These are phyloP conservation scores for Alternaria infectoria DNA, from an alignment of 2,329 filamentous ascomycete genomes.

Conservation along the genomic window DNA sequence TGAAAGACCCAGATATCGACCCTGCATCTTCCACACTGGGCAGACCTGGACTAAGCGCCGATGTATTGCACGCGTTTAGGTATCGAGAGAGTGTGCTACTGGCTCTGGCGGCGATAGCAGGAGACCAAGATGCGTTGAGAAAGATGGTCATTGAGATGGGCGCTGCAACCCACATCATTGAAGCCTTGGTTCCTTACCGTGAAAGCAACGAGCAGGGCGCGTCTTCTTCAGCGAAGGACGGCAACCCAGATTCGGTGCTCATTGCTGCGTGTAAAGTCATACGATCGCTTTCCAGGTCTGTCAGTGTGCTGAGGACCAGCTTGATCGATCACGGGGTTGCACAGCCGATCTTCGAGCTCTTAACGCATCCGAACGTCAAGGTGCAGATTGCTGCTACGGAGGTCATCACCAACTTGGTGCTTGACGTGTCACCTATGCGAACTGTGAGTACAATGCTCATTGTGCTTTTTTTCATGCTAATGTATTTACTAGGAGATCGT, in stretches of 20 bases:
- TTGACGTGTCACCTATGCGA: constrained; percentile 90
- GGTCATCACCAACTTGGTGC: constrained; percentile 81
- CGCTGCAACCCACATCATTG: constrained; percentile 80
- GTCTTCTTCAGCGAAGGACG: constrained; percentile 59
- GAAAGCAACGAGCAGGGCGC: constrained; percentile 42
- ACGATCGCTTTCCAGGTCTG: constrained; percentile 81
- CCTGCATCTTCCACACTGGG: constrained; percentile 43
- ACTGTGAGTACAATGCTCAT: constrained; percentile 64
- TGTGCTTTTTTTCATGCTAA: constrained; percentile 12
- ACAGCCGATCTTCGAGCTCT: constrained; percentile 74
- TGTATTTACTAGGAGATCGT: constrained; percentile 62
- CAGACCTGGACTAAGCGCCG: constrained; percentile 48
- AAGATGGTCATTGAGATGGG: constrained; percentile 83
- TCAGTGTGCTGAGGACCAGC: constrained; percentile 82
- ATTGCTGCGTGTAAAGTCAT: constrained; percentile 85
- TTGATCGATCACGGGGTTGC: constrained; percentile 86
- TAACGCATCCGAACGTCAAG: constrained; percentile 76
- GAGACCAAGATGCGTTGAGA: constrained; percentile 82
- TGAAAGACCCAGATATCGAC: constrained; percentile 37
- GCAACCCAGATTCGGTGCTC: constrained; percentile 80
- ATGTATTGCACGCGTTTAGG: constrained; percentile 72
- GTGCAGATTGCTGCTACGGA: constrained; percentile 87
- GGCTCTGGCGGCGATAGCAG: constrained; percentile 80
- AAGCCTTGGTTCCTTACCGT: constrained; percentile 73
- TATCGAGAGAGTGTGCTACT: constrained; percentile 78